Base-by-base conservation (phyloP, 129 eudicot species). In the Tanacetum coccineum region DNA sequence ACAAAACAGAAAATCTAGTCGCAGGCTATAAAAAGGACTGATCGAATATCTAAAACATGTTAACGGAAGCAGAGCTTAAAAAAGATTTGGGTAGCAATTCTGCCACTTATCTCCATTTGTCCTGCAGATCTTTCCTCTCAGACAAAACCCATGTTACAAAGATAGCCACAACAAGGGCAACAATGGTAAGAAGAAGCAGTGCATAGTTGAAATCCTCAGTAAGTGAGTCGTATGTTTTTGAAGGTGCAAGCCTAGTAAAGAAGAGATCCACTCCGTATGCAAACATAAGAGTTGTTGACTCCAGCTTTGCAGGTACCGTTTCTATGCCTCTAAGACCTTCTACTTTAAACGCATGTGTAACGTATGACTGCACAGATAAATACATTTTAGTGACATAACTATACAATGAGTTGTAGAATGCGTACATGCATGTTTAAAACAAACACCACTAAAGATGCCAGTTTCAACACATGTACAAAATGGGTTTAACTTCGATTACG, bases 151-250 rank as follows among this genome's bases (percentile, higher is more conserved):
- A 94, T 0, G 99, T 94, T 64, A 84, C 97, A 17, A 94, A 70
- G 50, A 94, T 94, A 28, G 99, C 93, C 26, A 80, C 82, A 17
- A 89, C 80, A 46, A 93, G 99, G 47, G 84, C 99, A 44, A 87
- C 82, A 66, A 94, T 94, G 1, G 97, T 94, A 30, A 94, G 71
- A 36, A 94, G 85, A 15, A 94, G 99, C 62, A 94, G 66, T 25
- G 99, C 97, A 21, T 94, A 94, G 81, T 93, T 94, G 85, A 94
- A 94, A 79, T 94, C 99, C 57, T 94, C 99, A 0, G 97, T 94
- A 2, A 94, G 93, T 20, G 97, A 94, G 69, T 94, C 99, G n/a
- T 94, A 94, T 13, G 93, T 94, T 79, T 69, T 86, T 22, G 99
- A 94, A 25, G 99, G 99, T 51, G 99, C 99, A 53, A 94, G 86